These are phyloP conservation scores for Annulohypoxylon truncatum DNA, from an alignment of 2,329 filamentous ascomycete species.

Conservation along the genomic window DNA sequence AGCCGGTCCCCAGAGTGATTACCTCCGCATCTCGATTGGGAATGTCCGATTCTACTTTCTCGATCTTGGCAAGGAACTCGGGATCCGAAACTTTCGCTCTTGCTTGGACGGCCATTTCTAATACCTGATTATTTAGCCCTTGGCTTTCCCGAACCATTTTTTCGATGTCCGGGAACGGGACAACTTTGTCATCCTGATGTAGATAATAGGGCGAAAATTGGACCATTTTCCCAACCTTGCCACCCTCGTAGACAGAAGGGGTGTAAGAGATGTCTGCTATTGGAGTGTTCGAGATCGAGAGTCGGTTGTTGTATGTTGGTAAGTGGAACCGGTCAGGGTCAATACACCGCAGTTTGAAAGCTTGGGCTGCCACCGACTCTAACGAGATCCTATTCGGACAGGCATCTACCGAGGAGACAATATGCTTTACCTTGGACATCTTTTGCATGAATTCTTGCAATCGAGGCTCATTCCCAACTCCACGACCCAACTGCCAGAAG, in stretches of 20 bases:
- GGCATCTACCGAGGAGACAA: conserved; percentile 79
- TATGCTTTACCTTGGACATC: conserved; percentile 73
- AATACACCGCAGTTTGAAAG: conserved; percentile 76
- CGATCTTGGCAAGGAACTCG: conserved; percentile 50
- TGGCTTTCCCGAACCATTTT: conserved; percentile 55
- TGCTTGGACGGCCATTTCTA: conserved; percentile 64
- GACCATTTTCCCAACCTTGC: conserved; percentile 58
- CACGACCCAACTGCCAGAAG: conserved; percentile 84
- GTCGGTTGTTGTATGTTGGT: conserved; percentile 72
- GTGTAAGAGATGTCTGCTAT: conserved; percentile 26
- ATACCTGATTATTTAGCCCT: conserved; percentile 57
- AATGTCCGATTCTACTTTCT: conserved; percentile 70
- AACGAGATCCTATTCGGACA: conserved; percentile 81
- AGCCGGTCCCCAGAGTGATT: conserved; percentile 90
- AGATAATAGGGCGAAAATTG: conserved; percentile 60
- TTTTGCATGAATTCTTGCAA: conserved; percentile 77
- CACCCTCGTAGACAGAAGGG: conserved; percentile 52
- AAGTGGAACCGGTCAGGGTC: conserved; percentile 79
- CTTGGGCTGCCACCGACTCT: conserved; percentile 72
- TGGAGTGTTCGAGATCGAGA: conserved; percentile 41
- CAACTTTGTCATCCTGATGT: conserved; percentile 59
- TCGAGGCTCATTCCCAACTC: conserved; percentile 70
- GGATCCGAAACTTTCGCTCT: conserved; percentile 46
- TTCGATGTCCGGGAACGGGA: conserved; percentile 62
- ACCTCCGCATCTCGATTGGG: conserved; percentile 83